Base-by-base conservation (phyloP, 768 basidiomycete genomes). In the Russula olivacea region DNA sequence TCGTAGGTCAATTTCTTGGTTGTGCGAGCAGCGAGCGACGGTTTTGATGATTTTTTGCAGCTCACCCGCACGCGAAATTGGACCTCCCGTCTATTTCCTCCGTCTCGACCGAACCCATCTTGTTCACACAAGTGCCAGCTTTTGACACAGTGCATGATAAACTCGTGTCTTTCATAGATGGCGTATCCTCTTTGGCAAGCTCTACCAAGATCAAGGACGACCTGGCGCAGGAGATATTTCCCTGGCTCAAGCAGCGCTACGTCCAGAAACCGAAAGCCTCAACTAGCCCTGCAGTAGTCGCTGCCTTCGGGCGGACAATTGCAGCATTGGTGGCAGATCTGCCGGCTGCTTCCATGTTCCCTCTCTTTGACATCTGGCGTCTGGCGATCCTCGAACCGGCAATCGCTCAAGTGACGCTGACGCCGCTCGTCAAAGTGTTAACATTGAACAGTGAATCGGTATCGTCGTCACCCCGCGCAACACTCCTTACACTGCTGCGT, bases 321-420 rank as follows among this genome's bases (percentile, higher is more conserved):
- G 69, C 66, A 6, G 69, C 73, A 0, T 73, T 92, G 2, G 70
- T 72, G 0, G 61, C 71, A 11, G 75, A 74, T 3, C 80, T 94
- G 1, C 78, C 82, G 0, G 59, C 77, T 0, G 77, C 79, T 10
- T 76, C 82, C 43, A 77, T 92, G 34, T 96, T 95, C 76, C 93
- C 93, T 0, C 71, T 94, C 5, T 80, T 86, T 12, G 93, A 96
- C 70, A 77, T 94, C 66, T 90, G 91, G 87, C 80, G 92, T 1
- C 78, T 94, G 11, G 87, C 86, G 0, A 71, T 91, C 19, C 80
- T 94, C 23, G 86, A 91, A 71, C 76, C 80, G 5, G 17, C 38
- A 6, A 61, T 66, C 5, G 64, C 64, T 2, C 47, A 48, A 23
- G 80, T 81, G 0, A 72, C 87, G 14, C 68, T 69, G 9, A 25